Percentiles rank a stretch among this genome's conserved stretches.
Evolutionary conservation across 345 rosid genomes (phyloP).

Genomic region (Dimocarpus longan): DNA sequence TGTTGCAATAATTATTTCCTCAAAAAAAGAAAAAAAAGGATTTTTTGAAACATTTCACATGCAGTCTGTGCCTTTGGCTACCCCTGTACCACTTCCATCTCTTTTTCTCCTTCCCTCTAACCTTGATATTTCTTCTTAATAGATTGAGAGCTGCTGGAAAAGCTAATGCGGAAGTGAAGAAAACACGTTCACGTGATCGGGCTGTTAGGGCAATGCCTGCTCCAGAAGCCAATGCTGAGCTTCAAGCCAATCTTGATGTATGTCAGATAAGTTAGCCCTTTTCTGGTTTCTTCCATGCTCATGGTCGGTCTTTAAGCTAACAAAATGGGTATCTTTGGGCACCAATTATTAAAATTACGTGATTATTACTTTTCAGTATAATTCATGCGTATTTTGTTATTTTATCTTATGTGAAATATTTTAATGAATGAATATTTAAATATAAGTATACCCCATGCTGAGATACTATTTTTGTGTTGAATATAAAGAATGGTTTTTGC

Average conservation of each 20-base stretch:
- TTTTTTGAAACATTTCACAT: not conserved
- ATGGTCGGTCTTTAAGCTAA: not conserved
- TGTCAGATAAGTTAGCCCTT: conserved; percentile 36
- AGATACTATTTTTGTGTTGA: not conserved
- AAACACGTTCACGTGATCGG: conserved; percentile 60
- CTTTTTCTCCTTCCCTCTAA: not conserved
- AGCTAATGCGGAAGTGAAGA: conserved; percentile 58
- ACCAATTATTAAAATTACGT: not conserved
- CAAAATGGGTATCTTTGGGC: not conserved
- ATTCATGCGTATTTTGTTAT: not conserved
- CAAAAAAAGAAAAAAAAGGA: conserved; percentile 6
- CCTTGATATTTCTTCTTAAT: conserved; percentile 9
- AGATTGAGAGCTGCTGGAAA: conserved; percentile 69
- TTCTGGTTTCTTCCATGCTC: not conserved
- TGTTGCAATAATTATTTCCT: conserved; percentile 1
- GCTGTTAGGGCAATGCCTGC: conserved; percentile 58
- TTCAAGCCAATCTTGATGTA: conserved; percentile 76
- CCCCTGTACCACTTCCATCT: not conserved
- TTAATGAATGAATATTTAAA: not conserved
- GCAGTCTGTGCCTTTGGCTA: not conserved
- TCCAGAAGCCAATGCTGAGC: conserved; percentile 81
- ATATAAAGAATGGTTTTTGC: conserved; percentile 1
- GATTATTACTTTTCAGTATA: not conserved
- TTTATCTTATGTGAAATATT: not conserved
- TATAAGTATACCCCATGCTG: not conserved